Conservation (phyloP, 495 filamentous ascomycete genomes). For the Podospora pseudopauciseta region DNA sequence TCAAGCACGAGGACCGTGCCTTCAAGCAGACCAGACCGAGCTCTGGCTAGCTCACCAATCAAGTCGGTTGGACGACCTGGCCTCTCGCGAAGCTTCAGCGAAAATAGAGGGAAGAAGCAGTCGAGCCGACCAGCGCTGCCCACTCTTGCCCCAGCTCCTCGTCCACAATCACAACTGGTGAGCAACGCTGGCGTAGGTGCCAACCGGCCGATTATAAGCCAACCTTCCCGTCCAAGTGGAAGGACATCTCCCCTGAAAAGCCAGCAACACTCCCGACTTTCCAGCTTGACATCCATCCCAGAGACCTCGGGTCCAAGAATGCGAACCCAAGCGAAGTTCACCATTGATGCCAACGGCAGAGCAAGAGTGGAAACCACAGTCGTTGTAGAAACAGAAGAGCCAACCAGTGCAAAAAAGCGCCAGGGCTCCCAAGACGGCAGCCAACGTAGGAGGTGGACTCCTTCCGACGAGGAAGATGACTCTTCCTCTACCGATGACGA, state of each 20-base stretch:
- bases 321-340: constrained; percentile 60
- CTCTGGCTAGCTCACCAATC: constrained; percentile 53
- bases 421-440: constrained; percentile 22
- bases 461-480: constrained; percentile 44
- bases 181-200: constrained; percentile 23
- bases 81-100: constrained; percentile 60
- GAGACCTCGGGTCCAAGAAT: constrained; percentile 43
- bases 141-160: constrained; percentile 35
- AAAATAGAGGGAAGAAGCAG: constrained; percentile 42
- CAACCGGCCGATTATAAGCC: constrained; percentile 34
- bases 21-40: constrained; percentile 39
- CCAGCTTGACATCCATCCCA: constrained; percentile 50
- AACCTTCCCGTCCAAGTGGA: constrained; percentile 39
- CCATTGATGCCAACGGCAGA: constrained; percentile 66
- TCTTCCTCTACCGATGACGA: constrained; percentile 59
- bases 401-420: constrained; percentile 28
- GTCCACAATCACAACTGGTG: constrained; percentile 25
- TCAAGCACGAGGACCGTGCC: constrained; percentile 40
- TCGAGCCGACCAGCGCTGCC: constrained; percentile 32
- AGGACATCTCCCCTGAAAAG: constrained; percentile 50
- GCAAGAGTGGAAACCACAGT: constrained; percentile 68
- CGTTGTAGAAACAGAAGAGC: constrained; percentile 44
- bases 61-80: constrained; percentile 49
- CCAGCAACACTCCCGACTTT: constrained; percentile 39
- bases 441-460: constrained; percentile 33